Evolutionary conservation across 1,284 basidiomycete genomes (phyloP).

Genomic region (Trichosporon faecale): DNA sequence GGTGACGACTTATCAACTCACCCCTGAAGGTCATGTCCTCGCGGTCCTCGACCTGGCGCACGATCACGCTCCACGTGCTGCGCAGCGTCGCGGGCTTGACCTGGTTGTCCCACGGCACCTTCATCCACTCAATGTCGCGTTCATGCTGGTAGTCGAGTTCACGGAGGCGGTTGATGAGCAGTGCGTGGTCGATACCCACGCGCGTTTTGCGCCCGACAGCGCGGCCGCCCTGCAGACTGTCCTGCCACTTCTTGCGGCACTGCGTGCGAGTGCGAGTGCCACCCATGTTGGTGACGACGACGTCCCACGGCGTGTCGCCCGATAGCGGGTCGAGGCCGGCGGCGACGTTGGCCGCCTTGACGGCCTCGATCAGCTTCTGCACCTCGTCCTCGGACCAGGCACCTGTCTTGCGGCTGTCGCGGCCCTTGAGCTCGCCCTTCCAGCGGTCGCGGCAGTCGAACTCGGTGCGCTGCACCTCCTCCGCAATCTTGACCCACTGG

Average conservation of each 20-base stretch:
- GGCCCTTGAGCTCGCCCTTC: constrained; percentile 30
- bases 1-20: too few species aligned
- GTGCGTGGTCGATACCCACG: constrained; percentile 12
- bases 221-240: constrained; percentile 16
- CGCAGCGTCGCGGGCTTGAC: constrained; percentile 18
- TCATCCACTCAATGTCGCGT: constrained; percentile 17
- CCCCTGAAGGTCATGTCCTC: constrained; percentile 13
- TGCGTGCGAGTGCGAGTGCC: constrained; percentile 29
- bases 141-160: constrained; percentile 20
- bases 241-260: constrained; percentile 38
- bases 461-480: constrained; percentile 37
- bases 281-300: constrained; percentile 31
- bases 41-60: constrained; percentile 7
- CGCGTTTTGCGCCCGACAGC: background rate
- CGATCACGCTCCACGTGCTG: constrained; percentile 17
- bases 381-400: constrained; percentile 32
- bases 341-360: constrained; percentile 28
- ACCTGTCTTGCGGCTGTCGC: constrained; percentile 24
- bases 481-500: constrained; percentile 41
- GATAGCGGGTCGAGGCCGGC: constrained; percentile 25
- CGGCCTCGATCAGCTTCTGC: constrained; percentile 20
- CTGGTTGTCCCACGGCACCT: constrained; percentile 17
- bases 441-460: constrained; percentile 43
- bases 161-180: constrained; percentile 19
- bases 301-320: constrained; percentile 35